phyloP scores from a whole-genome alignment of 1,284 basidiomycete species.

The Kwoniella shivajii region DNA sequence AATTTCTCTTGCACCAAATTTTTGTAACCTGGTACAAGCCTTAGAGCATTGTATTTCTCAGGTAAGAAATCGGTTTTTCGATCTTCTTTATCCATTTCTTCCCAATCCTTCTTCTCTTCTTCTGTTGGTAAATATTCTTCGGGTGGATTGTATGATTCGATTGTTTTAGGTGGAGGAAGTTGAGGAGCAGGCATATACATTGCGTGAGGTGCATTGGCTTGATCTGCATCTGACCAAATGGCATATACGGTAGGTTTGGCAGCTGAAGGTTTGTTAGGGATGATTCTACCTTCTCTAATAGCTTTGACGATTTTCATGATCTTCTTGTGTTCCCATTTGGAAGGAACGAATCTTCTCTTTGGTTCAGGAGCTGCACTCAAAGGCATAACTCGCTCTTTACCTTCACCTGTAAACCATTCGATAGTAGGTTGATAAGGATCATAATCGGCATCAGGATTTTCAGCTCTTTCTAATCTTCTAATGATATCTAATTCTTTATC shows the following conservation, averaged over 20 bases:
- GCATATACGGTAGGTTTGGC: slow-evolving; percentile 77
- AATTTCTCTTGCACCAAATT: slow-evolving; percentile 94
- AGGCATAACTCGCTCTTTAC: slow-evolving; percentile 91
- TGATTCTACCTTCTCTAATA: slow-evolving; percentile 91
- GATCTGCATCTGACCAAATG: slow-evolving; percentile 76
- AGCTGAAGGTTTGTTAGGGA: slow-evolving; percentile 82
- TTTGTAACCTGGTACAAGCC: slow-evolving; percentile 88
- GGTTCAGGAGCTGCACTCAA: slow-evolving; percentile 89
- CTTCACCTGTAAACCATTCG: slow-evolving; percentile 97
- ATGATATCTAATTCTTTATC: slow-evolving; percentile 95
- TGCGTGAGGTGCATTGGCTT: slow-evolving; percentile 71
- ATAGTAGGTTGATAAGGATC: slow-evolving; percentile 90
- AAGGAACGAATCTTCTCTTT: slow-evolving; percentile 93
- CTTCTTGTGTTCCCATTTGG: slow-evolving; percentile 99
- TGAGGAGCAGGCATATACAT: slow-evolving; percentile 89
- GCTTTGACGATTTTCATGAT: slow-evolving; percentile 99
- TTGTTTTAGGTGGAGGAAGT: slow-evolving; percentile 81
- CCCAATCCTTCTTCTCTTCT: slow-evolving; percentile 81
- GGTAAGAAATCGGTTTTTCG: slow-evolving; percentile 89
- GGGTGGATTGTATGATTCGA: slow-evolving; percentile 98
- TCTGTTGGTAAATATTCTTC: slow-evolving; percentile 94
- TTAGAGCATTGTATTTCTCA: slow-evolving; percentile 79
- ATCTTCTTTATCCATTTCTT: slow-evolving; percentile 83
- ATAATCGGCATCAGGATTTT: slow-evolving; percentile 87
- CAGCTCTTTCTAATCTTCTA: slow-evolving; percentile 79